Percentiles rank a stretch among this genome's conserved stretches.
phyloP scores from a whole-genome alignment of 2,329 filamentous ascomycete species.

The Colletotrichum musicola region DNA sequence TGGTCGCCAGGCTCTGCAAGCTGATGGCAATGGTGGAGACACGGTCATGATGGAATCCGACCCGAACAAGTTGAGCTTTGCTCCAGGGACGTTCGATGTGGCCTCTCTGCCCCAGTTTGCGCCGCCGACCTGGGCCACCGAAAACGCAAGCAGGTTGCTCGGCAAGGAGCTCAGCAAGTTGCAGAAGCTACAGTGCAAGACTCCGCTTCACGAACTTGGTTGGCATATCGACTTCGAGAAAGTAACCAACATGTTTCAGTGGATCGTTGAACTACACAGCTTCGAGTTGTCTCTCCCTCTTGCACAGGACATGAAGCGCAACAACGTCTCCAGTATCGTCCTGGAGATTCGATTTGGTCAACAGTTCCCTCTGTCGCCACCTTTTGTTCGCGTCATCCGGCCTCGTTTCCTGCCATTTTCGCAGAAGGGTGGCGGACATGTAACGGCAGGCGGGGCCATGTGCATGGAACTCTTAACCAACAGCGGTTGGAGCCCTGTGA shows the following conservation, averaged over 20 bases:
- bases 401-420: conserved; percentile 82
- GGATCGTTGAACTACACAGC: conserved; percentile 90
- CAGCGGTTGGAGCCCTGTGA: conserved; percentile 82
- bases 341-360: conserved; percentile 85
- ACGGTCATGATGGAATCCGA: conserved; percentile 1
- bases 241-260: conserved; percentile 84
- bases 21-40: neutral
- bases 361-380: conserved; percentile 82
- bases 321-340: conserved; percentile 75
- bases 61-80: conserved; percentile 62
- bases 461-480: conserved; percentile 88
- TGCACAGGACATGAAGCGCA: conserved; percentile 78
- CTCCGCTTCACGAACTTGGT: conserved; percentile 75
- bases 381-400: conserved; percentile 85
- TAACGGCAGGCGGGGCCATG: conserved; percentile 86
- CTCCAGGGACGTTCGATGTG: conserved; percentile 75
- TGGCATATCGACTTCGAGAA: conserved; percentile 82
- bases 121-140: conserved; percentile 74
- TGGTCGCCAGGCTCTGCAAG: neutral
- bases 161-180: conserved; percentile 74
- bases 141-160: conserved; percentile 70
- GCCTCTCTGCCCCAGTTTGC: conserved; percentile 73
- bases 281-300: conserved; percentile 79
- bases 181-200: conserved; percentile 72
- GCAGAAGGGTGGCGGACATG: conserved; percentile 84